These are phyloP conservation scores for Schizochytrium sp. DNA, from an alignment of 108 stramenopile genomes.

Conservation along the genomic window DNA sequence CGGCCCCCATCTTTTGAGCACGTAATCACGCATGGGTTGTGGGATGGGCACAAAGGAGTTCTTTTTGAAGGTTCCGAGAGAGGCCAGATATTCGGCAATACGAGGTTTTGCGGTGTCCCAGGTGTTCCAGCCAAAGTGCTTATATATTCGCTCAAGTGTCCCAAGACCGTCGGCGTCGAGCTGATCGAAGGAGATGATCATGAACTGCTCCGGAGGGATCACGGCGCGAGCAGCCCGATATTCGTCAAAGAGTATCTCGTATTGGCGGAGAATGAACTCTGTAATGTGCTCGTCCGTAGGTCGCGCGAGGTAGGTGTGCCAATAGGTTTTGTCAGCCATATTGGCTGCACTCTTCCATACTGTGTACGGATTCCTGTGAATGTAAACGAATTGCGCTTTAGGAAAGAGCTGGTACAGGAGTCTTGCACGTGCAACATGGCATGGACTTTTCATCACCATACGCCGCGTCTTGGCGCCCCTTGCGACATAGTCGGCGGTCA, in stretches of 20 bases:
- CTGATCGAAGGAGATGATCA: background rate
- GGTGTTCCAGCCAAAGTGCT: background rate
- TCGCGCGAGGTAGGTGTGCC: background rate
- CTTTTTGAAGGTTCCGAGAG: background rate
- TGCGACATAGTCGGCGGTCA: background rate
- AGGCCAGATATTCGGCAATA: background rate
- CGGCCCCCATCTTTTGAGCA: background rate
- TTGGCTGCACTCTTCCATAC: background rate
- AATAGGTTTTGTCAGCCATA: constrained; percentile 18
- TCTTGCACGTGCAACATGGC: background rate
- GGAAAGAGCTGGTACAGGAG: background rate
- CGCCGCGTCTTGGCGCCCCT: background rate
- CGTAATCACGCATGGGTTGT: background rate
- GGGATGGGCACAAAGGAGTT: background rate
- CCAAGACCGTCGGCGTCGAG: background rate
- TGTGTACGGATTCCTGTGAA: background rate
- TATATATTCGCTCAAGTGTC: background rate
- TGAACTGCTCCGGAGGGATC: background rate
- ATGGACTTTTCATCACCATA: background rate
- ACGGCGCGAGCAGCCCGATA: background rate
- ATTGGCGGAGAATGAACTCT: constrained; percentile 14
- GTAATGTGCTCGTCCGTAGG: background rate
- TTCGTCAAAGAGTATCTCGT: background rate
- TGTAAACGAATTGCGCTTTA: constrained; percentile 11
- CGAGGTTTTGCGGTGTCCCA: background rate